These are phyloP conservation scores for Rubus parviflorus DNA, from an alignment of 306 rosid species.

Conservation along the genomic window DNA sequence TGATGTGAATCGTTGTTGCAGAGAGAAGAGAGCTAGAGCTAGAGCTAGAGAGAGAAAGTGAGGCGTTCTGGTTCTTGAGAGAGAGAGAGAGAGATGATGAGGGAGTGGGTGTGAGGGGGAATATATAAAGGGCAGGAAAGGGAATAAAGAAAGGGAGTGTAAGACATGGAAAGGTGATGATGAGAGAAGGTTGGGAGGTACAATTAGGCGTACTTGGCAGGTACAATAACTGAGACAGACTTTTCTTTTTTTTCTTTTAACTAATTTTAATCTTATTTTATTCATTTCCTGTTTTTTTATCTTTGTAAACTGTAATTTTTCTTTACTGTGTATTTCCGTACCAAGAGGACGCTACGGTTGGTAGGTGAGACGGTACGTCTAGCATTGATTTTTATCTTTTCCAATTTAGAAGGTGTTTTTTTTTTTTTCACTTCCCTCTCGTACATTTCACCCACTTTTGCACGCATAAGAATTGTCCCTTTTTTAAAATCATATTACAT, in stretches of 20 bases:
- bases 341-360: background rate
- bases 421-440: background rate
- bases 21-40: background rate
- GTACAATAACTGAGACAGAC: slow-evolving; percentile 55
- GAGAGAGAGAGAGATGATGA: slow-evolving; percentile 15
- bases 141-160: slow-evolving; percentile 8
- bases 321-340: background rate
- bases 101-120: slow-evolving; percentile 24
- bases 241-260: background rate
- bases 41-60: background rate
- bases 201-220: slow-evolving; percentile 92
- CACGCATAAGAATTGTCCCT: too few species aligned
- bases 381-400: background rate
- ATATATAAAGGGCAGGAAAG: slow-evolving; percentile 23
- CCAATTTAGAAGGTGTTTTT: background rate
- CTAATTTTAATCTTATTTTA: background rate
- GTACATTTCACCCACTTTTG: background rate
- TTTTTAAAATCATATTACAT: too few species aligned
- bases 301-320: background rate
- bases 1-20: slow-evolving; percentile 9
- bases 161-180: slow-evolving; percentile 68
- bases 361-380: background rate
- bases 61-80: background rate
- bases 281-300: background rate
- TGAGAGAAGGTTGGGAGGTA: slow-evolving; percentile 70